Percentiles rank a stretch among this genome's conserved stretches.
Conservation (phyloP, 2,329 filamentous ascomycete genomes). For the Stemphylium vesicarium region DNA sequence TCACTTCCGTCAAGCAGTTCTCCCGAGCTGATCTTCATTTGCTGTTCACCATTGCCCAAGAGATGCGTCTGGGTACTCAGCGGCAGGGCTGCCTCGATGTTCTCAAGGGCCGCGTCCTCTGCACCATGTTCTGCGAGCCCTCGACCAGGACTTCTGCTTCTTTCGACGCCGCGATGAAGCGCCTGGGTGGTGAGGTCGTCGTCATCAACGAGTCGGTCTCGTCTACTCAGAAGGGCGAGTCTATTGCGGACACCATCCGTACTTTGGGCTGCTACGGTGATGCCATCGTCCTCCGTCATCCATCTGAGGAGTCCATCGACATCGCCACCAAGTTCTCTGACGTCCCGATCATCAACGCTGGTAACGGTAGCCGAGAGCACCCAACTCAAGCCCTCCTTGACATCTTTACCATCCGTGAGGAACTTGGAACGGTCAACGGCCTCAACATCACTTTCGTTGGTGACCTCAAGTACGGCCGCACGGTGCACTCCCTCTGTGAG, state of each 20-base stretch:
- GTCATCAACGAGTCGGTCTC: conserved; percentile 82
- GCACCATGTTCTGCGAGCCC: conserved; percentile 96
- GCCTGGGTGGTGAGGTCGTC: conserved; percentile 86
- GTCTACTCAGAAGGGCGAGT: conserved; percentile 92
- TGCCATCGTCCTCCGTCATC: conserved; percentile 94
- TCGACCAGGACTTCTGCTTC: conserved; percentile 94
- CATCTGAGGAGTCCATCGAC: conserved; percentile 78
- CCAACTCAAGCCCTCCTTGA: conserved; percentile 97
- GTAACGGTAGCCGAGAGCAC: conserved; percentile 94
- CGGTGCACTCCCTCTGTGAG: conserved; percentile 94
- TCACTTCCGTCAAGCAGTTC: conserved; percentile 92
- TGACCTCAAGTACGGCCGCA: conserved; percentile 89
- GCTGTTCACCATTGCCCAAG: conserved; percentile 94
- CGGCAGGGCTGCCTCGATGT: conserved; percentile 87
- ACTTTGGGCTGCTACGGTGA: conserved; percentile 95
- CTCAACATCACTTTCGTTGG: conserved; percentile 96
- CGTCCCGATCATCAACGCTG: conserved; percentile 95
- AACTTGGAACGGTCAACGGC: conserved; percentile 92
- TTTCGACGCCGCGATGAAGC: conserved; percentile 98
- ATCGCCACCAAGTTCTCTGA: conserved; percentile 85
- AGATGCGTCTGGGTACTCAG: conserved; percentile 96
- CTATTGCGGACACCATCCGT: conserved; percentile 88
- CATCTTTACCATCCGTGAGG: conserved; percentile 97
- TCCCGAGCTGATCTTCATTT: conserved; percentile 85
- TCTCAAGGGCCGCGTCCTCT: conserved; percentile 83